phyloP scores from a whole-genome alignment of 1,284 basidiomycete species.

The Inonotus obliquus region DNA sequence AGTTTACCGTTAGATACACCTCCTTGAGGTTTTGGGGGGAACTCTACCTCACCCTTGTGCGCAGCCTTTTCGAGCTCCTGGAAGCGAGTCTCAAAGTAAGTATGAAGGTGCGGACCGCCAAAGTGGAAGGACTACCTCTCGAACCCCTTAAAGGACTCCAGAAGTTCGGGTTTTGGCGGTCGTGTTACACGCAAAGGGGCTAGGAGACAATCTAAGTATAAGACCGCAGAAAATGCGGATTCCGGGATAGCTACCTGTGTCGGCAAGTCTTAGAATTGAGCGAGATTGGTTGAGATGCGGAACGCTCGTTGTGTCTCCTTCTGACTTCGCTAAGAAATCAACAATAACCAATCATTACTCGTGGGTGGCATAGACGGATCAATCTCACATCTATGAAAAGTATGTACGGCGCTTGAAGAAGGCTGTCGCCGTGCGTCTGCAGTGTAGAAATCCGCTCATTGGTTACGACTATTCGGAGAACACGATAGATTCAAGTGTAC shows the following conservation, averaged over 20 bases:
- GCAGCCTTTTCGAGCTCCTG: not conserved
- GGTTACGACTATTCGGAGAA: not conserved
- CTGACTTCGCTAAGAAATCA: conserved; percentile 1
- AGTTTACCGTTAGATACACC: not conserved
- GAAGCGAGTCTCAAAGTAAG: not conserved
- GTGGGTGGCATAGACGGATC: too few relatives aligned
- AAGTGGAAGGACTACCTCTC: not conserved
- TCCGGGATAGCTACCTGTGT: not conserved
- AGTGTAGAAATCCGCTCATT: not conserved
- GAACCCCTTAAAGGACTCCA: not conserved
- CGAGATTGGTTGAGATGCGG: not conserved
- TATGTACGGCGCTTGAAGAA: not conserved
- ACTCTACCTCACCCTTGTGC: not conserved
- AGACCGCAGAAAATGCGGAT: not conserved
- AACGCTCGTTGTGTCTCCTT: not conserved
- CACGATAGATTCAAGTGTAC: not conserved
- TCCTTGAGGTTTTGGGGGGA: not conserved
- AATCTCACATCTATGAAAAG: not conserved
- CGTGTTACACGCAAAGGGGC: not conserved
- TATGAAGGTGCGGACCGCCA: too few relatives aligned
- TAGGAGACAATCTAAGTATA: not conserved
- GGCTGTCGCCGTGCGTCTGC: not conserved
- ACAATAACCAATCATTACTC: not conserved
- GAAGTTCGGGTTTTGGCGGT: not conserved
- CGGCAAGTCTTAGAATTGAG: not conserved